Percentiles rank a stretch among this genome's conserved stretches.
phyloP scores from a whole-genome alignment of 352 stramenopile species.

The Phytophthora uliginosa region DNA sequence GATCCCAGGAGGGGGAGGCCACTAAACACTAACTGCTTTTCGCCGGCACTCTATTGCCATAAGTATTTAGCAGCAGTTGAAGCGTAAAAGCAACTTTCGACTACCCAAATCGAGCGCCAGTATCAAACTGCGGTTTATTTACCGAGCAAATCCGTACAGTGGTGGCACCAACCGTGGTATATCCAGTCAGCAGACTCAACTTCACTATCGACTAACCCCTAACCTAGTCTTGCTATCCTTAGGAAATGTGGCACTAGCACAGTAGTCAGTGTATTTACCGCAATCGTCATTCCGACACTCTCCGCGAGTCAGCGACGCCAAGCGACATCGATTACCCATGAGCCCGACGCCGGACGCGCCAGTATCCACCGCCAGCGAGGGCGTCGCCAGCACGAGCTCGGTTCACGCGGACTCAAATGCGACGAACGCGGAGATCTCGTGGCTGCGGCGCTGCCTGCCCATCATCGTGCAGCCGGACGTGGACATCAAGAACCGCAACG shows the following conservation, averaged over 20 bases:
- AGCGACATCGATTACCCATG: constrained; percentile 17
- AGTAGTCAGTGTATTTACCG: neutral
- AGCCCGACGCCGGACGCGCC: constrained; percentile 26
- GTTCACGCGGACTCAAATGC: constrained; percentile 29
- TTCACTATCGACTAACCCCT: constrained; percentile 13
- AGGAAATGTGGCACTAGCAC: constrained; percentile 12
- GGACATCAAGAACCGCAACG: constrained; percentile 86
- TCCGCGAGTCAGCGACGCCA: neutral
- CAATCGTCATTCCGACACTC: constrained; percentile 9
- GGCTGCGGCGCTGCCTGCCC: constrained; percentile 83
- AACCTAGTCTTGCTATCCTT: constrained; percentile 3
- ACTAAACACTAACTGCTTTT: constrained; percentile 12
- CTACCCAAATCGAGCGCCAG: neutral
- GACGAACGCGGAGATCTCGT: constrained; percentile 67
- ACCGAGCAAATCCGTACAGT: neutral
- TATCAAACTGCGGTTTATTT: neutral
- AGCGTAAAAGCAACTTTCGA: neutral
- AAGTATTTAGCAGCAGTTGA: constrained; percentile 1
- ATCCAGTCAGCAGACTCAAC: constrained; percentile 14
- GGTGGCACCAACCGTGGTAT: constrained; percentile 1
- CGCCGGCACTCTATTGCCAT: neutral
- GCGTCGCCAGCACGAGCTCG: constrained; percentile 20
- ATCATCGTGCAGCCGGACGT: constrained; percentile 88
- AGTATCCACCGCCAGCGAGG: constrained; percentile 30
- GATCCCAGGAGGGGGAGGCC: constrained; percentile 29